Conservation (phyloP, 2,329 filamentous ascomycete species). For the Fusarium sp. region DNA sequence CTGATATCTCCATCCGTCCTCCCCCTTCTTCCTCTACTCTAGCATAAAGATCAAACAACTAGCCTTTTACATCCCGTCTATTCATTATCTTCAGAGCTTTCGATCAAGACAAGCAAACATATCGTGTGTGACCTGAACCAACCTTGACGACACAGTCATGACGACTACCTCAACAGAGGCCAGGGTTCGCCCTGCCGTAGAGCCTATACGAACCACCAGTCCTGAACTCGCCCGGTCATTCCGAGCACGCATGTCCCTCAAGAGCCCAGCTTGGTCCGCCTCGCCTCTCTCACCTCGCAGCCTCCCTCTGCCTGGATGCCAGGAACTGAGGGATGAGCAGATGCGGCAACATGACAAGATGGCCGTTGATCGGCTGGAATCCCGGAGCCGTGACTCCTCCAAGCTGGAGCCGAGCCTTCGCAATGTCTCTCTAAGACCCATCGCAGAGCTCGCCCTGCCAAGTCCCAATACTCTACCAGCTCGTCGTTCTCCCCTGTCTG, state of each 20-base stretch:
- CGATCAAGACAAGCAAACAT: background rate
- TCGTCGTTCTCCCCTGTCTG: constrained; percentile 34
- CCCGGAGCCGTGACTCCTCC: constrained; percentile 11
- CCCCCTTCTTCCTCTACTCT: background rate
- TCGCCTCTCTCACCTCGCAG: constrained; percentile 36
- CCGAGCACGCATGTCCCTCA: constrained; percentile 25
- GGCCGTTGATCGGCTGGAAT: constrained; percentile 24
- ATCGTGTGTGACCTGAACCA: constrained; percentile 5
- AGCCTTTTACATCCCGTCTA: background rate
- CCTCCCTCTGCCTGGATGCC: constrained; percentile 28
- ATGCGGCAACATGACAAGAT: constrained; percentile 33
- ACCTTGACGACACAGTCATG: constrained; percentile 22
- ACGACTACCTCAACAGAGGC: constrained; percentile 26
- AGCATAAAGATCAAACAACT: background rate
- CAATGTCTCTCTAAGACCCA: constrained; percentile 29
- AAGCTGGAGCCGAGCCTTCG: constrained; percentile 16
- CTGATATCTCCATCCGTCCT: constrained; percentile 2
- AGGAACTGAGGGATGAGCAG: constrained; percentile 29
- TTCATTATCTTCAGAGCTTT: background rate
- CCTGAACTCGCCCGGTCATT: constrained; percentile 23
- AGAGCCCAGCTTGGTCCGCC: constrained; percentile 36
- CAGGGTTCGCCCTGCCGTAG: constrained; percentile 34
- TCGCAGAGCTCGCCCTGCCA: constrained; percentile 21
- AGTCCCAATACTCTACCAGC: constrained; percentile 16
- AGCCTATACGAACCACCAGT: constrained; percentile 37